phyloP scores from a whole-genome alignment of 257 asterid genomes.

The Euphrasia confusa region DNA sequence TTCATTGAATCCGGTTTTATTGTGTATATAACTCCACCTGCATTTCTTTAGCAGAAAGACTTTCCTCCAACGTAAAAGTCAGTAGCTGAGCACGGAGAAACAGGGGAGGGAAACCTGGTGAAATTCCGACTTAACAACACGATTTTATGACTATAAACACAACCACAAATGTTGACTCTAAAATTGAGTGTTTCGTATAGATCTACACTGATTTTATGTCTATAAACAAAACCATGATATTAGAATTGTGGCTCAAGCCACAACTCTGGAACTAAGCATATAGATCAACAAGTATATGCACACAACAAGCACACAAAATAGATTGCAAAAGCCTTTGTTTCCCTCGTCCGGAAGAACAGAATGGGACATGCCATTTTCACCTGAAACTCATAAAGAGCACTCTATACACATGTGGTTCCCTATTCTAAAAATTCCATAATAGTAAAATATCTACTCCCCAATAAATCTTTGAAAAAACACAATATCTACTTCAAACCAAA shows the following conservation, averaged over 20 bases:
- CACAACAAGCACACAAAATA: slow-evolving; percentile 18
- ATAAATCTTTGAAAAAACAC: slow-evolving; percentile 13
- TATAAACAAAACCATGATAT: too few species aligned
- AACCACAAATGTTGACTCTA: too few species aligned
- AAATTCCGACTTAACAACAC: too few species aligned
- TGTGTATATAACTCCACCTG: slow-evolving; percentile 19
- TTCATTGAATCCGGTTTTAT: slow-evolving; percentile 29
- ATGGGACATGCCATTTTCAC: slow-evolving; percentile 24
- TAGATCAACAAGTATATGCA: slow-evolving; percentile 3
- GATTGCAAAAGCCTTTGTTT: slow-evolving; percentile 15
- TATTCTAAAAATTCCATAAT: slow-evolving; percentile 23
- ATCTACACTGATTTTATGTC: too few species aligned
- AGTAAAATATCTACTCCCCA: slow-evolving; percentile 26
- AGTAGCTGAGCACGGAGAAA: background rate
- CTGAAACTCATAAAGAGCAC: slow-evolving; percentile 21
- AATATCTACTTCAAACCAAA: slow-evolving; percentile 27
- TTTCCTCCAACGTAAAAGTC: background rate
- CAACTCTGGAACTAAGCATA: background rate
- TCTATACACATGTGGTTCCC: slow-evolving; percentile 25
- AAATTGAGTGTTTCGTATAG: too few species aligned
- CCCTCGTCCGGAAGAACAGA: slow-evolving; percentile 17
- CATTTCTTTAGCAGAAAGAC: slow-evolving; percentile 8
- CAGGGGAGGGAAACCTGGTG: too few species aligned
- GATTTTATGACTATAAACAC: too few species aligned
- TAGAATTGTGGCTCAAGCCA: background rate